phyloP scores from a whole-genome alignment of 108 stramenopile species.

The Skeletonema costatum region DNA sequence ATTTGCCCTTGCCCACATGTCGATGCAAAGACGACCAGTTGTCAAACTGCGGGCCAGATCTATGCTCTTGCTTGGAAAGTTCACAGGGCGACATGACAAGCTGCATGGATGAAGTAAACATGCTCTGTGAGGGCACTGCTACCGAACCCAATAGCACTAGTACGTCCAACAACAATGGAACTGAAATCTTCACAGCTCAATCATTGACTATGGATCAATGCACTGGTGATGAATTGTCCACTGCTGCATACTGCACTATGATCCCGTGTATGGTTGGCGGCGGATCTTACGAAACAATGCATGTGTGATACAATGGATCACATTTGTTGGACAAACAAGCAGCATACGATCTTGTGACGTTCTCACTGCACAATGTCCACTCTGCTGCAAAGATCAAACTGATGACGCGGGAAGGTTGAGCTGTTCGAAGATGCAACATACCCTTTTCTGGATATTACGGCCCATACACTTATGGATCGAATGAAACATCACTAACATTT shows the following conservation, averaged over 20 bases:
- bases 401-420: not conserved
- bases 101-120: not conserved
- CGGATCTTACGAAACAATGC: not conserved
- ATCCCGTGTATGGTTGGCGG: not conserved
- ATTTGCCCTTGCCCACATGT: not conserved
- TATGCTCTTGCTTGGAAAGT: not conserved
- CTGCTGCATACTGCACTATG: not conserved
- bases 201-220: not conserved
- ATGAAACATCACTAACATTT: not conserved
- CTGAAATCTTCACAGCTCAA: too few relatives aligned
- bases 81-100: not conserved
- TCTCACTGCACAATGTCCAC: not conserved
- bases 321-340: too few relatives aligned
- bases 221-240: not conserved
- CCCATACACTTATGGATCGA: not conserved
- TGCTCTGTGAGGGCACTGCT: not conserved
- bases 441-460: not conserved
- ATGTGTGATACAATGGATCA: not conserved
- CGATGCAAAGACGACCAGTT: not conserved
- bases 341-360: too few relatives aligned
- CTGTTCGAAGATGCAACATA: not conserved
- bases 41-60: not conserved
- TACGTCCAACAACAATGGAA: too few relatives aligned
- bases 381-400: not conserved
- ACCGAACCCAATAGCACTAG: not conserved